Evolutionary conservation across 2,329 filamentous ascomycete species (phyloP), one percentile per base, ranked within the genome.

Genomic region (Monilinia laxa): DNA sequence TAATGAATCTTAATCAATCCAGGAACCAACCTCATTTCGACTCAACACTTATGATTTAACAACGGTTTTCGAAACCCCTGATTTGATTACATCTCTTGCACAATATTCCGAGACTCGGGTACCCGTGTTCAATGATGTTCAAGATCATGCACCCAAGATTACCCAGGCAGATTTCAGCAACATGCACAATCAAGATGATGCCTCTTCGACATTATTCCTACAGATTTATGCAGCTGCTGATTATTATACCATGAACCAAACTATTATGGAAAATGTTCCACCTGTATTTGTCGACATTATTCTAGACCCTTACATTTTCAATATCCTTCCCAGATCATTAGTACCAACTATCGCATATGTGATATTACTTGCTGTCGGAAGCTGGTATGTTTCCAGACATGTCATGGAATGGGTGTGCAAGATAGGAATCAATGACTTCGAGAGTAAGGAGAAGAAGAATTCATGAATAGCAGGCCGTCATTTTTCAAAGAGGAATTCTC

Each of bases 21-120:
- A 97, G 93, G 90, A 97, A 88, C 94, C 94, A 55, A 96, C 93
- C 0, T 80, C 84, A 31, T 96, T 97, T 79, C 82, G 80, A 69
- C 80, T 97, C 28, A 82, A 87, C 68, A 86, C 88, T 0, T 87
- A 87, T 76, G 80, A 87, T 45, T 75, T 92, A 18, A 76, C 83
- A 28, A 78, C 83, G 31, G 85, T 92, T 62, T 87, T 90, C 72
- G 81, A 85, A 54, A 84, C 83, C 0, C 83, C 88, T 5, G 79
- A 83, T 12, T 82, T 96, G 38, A 81, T 90, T 69, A 81, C 85
- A 28, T 89, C 90, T 1, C 80, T 96, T 18, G 84, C 83, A 64
- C 76, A 79, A 42, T 92, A 88, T 78, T 85, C 88, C 47, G 79
- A 83, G 68, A 77, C 80, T 4, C 82, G 81, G 18, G 82, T 83